These are phyloP conservation scores for Lojkania enalia DNA, from an alignment of 2,329 filamentous ascomycete genomes.

Conservation along the genomic window DNA sequence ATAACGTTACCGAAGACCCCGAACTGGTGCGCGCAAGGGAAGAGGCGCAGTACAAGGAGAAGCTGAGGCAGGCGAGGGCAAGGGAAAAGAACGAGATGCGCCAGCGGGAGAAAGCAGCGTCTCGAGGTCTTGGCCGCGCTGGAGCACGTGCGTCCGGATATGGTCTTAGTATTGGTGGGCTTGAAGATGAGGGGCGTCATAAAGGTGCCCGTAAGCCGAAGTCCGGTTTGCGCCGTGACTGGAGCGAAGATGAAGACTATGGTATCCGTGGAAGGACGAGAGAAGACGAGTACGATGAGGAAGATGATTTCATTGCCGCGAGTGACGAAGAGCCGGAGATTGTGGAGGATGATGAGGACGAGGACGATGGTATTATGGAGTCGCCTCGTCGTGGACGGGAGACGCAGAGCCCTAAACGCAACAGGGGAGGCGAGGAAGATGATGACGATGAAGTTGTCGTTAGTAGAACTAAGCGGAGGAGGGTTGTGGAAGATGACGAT, in stretches of 20 bases:
- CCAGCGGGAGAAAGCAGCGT: conserved; percentile 58
- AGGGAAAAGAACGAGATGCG: conserved; percentile 69
- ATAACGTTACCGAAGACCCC: conserved; percentile 72
- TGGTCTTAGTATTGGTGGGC: conserved; percentile 68
- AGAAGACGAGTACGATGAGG: conserved; percentile 76
- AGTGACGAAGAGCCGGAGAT: conserved; percentile 73
- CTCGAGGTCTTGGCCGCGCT: conserved; percentile 51
- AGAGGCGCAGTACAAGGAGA: conserved; percentile 74
- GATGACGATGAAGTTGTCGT: conserved; percentile 44
- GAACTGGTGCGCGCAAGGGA: conserved; percentile 75
- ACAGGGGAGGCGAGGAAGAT: conserved; percentile 37
- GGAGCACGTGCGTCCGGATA: conserved; percentile 55
- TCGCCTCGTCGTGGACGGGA: conserved; percentile 32
- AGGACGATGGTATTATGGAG: conserved; percentile 52
- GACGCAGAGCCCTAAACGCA: conserved; percentile 46
- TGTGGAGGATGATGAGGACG: conserved; percentile 57
- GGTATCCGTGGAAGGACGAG: conserved; percentile 60
- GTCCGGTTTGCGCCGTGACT: conserved; percentile 48
- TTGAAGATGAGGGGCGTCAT: conserved; percentile 61
- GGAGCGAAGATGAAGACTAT: conserved; percentile 77
- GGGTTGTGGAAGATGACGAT: conserved; percentile 53
- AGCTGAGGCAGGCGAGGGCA: conserved; percentile 63
- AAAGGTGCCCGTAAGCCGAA: conserved; percentile 38
- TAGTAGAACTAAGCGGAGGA: conserved; percentile 42
- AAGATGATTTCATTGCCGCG: conserved; percentile 75